A percentile compares a stretch with the other conserved stretches of the same genome.
phyloP scores from a whole-genome alignment of 2,329 filamentous ascomycete species.

The Colletotrichum aenigma region DNA sequence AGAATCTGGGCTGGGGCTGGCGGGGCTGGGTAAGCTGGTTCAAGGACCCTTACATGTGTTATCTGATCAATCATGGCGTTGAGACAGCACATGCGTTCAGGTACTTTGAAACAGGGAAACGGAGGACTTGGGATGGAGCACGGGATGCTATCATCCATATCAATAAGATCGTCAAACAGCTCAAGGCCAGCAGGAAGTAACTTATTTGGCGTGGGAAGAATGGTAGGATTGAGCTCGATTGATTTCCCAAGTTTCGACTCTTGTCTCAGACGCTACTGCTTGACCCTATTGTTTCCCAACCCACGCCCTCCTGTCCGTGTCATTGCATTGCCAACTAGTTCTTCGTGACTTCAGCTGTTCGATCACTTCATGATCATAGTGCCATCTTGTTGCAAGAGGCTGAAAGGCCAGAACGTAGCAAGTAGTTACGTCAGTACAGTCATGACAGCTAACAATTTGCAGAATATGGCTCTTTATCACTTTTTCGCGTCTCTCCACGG shows the following conservation, averaged over 20 bases:
- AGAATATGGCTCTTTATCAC: not conserved
- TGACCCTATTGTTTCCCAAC: not conserved
- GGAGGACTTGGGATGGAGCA: conserved; percentile 42
- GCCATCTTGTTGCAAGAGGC: not conserved
- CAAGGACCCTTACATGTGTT: conserved; percentile 37
- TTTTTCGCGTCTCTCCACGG: not conserved
- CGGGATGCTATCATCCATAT: conserved; percentile 34
- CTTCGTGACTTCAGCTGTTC: not conserved
- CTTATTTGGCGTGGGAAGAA: not conserved
- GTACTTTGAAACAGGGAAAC: conserved; percentile 43
- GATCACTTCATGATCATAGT: not conserved
- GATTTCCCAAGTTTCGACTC: not conserved
- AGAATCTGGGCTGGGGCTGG: conserved; percentile 44
- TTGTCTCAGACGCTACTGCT: accelerated
- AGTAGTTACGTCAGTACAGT: not conserved
- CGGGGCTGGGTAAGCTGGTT: conserved; percentile 47
- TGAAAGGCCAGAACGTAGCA: not conserved
- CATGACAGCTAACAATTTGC: not conserved
- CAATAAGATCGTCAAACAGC: conserved; percentile 34
- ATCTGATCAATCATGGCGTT: conserved; percentile 41
- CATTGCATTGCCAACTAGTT: not conserved
- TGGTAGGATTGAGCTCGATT: not conserved
- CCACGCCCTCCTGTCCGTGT: not conserved
- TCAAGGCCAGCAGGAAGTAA: conserved; percentile 16
- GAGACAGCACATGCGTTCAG: conserved; percentile 44